Evolutionary conservation across 1,284 basidiomycete species (phyloP), one percentile per base, ranked within the genome.

Genomic region (Sanghuangporus weigelae): DNA sequence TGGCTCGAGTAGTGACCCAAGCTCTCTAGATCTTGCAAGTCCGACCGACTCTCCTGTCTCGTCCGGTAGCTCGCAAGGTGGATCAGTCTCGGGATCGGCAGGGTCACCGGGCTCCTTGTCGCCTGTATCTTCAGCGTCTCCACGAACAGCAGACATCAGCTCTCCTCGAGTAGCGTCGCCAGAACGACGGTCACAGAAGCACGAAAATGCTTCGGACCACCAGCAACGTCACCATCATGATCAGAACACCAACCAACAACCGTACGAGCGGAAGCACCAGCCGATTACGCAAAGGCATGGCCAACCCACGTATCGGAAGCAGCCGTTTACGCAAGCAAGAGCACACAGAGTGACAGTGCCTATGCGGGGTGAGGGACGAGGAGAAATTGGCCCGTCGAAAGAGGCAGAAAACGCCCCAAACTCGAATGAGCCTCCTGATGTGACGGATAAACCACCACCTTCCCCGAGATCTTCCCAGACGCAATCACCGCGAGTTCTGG

Each of bases 121-220:
- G 0, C 64, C 64, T 12, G 49, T 59, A 11, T 65, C 63, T 10
- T 62, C 64, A n/a, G 48, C 53, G 19, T 64, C 63, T 14, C 64
- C 64, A 31, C 60, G 60, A 2, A 59, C 59, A 12, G 56, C 57
- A 31, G 63, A 64, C 26, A 36, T 59, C 50, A 64, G 44, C 44
- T 64, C 63, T 14, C 63, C 63, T 10, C 38, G 44, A 5, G 50
- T 39, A n/a, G 50, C 57, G 26, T 64, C 63, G 10, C 60, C 60
- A 14, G 60, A 61, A 7, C 19, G 60, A 44, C 23, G 21, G 35
- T 14, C 31, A 12, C 38, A 21, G 21, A 61, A 56, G 31, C 59
- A 51, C 0, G 59, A 51, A 16, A 21, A 44, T n/a, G 21, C 19
- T 46, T 26, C 14, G 4, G 48, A 53, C 3, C 39, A 57, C 21